Evolutionary conservation across 164 flowering plant genomes (phyloP), one percentile per base, ranked within the genome.

Genomic region (Stephania yunnanensis): DNA sequence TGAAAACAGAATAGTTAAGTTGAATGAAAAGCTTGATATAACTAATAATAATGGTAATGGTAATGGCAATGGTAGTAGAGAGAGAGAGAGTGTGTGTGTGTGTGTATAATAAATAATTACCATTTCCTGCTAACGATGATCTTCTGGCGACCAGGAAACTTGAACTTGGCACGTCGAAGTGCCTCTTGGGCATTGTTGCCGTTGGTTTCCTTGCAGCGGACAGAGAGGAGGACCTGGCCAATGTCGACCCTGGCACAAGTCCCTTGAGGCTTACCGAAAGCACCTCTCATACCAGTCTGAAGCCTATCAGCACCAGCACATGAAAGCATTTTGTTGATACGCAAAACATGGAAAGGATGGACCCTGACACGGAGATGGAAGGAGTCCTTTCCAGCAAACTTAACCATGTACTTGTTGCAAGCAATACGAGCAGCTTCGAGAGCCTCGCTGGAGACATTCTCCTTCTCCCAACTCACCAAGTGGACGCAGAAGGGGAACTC

Each of bases 251-350:
- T 72, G 2, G 91, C 90, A 72, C 91, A 88, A 7, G 87, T 81
- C 8, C 89, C 91, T 63, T 78, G 87, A 2, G 91, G 89, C 77
- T 88, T 88, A 5, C 91, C 91, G 73, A 88, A 88, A 6, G 91
- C 91, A 78, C 91, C 91, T 29, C 90, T 78, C 91, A 88, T 88
- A 12, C 91, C 91, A 61, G 91, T 88, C 73, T 88, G 91, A 71
- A 88, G 90, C 80, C 91, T 84, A 86, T 87, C 90, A 79, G 91
- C 91, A 67, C 91, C 91, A 67, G 91, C 91, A 82, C 91, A 88
- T 2, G 91, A 88, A 70, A 88, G 87, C 91, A 88, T 88, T 81
- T 88, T 88, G 86, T 87, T 87, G 83, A 88, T 88, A 0, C 91
- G 84, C 76, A 88, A 67, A 46, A 88, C 91, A 83, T 88, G 91